phyloP scores from a whole-genome alignment of 495 filamentous ascomycete genomes.

The Chaetomium tenue region DNA sequence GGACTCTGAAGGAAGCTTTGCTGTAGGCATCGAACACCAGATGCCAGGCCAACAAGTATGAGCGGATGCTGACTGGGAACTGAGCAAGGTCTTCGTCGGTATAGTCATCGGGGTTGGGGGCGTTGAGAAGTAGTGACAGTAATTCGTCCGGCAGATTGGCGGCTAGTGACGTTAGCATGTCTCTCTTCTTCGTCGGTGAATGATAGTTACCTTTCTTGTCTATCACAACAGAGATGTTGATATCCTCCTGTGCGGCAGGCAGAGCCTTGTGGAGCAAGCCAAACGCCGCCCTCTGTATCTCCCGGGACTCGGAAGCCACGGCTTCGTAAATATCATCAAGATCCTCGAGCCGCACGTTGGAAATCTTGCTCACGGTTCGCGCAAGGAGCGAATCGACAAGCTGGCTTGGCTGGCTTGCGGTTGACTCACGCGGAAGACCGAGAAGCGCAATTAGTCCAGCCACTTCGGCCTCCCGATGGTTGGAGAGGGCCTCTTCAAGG shows the following conservation, averaged over 20 bases:
- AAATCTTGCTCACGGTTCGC: constrained; percentile 59
- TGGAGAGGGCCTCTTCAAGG: constrained; percentile 67
- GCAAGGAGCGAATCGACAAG: constrained; percentile 69
- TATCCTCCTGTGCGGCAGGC: constrained; percentile 71
- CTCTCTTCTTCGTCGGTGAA: not conserved
- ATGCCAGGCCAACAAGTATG: constrained; percentile 90
- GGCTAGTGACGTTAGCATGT: constrained; percentile 37
- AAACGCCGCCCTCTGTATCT: constrained; percentile 78
- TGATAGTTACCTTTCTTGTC: constrained; percentile 57
- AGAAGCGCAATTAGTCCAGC: constrained; percentile 62
- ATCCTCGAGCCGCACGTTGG: constrained; percentile 40
- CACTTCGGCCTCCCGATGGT: constrained; percentile 49
- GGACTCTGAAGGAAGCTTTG: constrained; percentile 74
- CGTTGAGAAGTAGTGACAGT: constrained; percentile 61
- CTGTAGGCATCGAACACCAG: constrained; percentile 85
- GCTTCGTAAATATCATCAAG: constrained; percentile 56
- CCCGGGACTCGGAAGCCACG: constrained; percentile 69
- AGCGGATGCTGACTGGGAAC: constrained; percentile 58
- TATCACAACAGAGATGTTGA: constrained; percentile 76
- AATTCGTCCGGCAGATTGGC: constrained; percentile 67
- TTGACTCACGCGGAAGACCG: constrained; percentile 41
- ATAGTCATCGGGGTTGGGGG: constrained; percentile 47
- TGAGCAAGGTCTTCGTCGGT: constrained; percentile 45
- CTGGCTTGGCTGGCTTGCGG: constrained; percentile 38
- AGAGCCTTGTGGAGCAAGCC: constrained; percentile 74